Evolutionary conservation across 2,329 filamentous ascomycete genomes (phyloP).

Genomic region (Paraconiothyrium sp.): DNA sequence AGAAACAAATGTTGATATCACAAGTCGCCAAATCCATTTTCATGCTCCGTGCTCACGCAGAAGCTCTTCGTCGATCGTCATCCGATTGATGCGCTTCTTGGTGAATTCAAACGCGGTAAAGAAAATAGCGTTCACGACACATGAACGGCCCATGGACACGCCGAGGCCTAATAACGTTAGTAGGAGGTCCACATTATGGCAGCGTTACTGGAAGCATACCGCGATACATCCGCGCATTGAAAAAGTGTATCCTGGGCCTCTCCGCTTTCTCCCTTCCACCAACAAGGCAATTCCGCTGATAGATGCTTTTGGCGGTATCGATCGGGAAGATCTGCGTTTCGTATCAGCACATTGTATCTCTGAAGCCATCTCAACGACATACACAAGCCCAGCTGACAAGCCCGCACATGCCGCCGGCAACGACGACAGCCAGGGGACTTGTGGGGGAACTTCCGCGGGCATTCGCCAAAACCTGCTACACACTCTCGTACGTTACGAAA

Average conservation of each 20-base stretch:
- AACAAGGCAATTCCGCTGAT: constrained; percentile 81
- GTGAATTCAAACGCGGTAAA: constrained; percentile 88
- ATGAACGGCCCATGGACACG: constrained; percentile 84
- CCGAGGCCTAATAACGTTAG: constrained; percentile 62
- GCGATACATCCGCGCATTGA: constrained; percentile 81
- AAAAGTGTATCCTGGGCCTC: constrained; percentile 78
- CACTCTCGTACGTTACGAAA: constrained; percentile 89
- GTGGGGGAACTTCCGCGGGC: constrained; percentile 78
- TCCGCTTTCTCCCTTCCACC: constrained; percentile 66
- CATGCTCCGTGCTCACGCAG: constrained; percentile 37
- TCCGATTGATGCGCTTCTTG: constrained; percentile 66
- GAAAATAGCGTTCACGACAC: constrained; percentile 86
- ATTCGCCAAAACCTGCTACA: constrained; percentile 82
- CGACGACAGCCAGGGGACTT: constrained; percentile 79
- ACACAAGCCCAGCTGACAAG: constrained; percentile 86
- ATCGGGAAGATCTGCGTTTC: constrained; percentile 65
- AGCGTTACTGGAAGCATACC: constrained; percentile 55
- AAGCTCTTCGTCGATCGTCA: constrained; percentile 50
- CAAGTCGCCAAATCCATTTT: constrained; percentile 17
- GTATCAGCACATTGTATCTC: constrained; percentile 17
- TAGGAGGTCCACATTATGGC: neutral
- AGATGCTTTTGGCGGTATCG: constrained; percentile 85
- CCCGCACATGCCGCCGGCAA: constrained; percentile 82
- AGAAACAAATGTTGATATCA: constrained; percentile 13
- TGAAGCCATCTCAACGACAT: constrained; percentile 19